A percentile compares a stretch with the other conserved stretches of the same genome.
Conservation (phyloP, 148 eudicot genomes). For the Vaccinium myrtillus region DNA sequence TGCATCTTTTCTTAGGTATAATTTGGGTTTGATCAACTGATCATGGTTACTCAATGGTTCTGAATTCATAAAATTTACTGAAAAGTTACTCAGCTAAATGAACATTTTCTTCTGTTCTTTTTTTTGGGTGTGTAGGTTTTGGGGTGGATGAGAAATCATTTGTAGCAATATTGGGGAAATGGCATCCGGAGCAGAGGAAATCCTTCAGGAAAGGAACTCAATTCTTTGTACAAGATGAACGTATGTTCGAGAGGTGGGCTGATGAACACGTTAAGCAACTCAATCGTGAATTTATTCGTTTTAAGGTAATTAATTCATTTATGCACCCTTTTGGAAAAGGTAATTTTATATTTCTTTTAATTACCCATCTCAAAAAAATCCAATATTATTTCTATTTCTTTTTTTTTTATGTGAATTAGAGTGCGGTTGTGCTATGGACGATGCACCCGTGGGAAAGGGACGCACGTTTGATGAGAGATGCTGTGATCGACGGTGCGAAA, state of each 20-base stretch:
- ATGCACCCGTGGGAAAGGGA: conserved; percentile 47
- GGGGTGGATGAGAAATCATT: conserved; percentile 5
- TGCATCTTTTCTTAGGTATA: neutral
- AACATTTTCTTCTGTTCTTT: neutral
- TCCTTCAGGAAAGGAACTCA: neutral
- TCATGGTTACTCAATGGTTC: neutral
- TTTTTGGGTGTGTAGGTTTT: neutral
- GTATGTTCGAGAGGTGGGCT: neutral
- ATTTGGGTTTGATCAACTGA: neutral
- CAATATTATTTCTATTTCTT: too few species aligned
- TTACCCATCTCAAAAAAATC: too few species aligned
- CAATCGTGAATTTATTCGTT: conserved; percentile 17
- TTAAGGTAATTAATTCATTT: neutral
- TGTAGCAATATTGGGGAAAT: neutral
- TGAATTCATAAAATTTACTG: neutral
- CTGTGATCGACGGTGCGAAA: conserved; percentile 49
- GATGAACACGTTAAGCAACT: neutral
- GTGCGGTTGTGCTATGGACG: conserved; percentile 8
- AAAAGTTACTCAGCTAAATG: neutral
- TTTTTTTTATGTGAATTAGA: neutral
- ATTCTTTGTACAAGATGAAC: neutral
- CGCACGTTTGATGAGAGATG: conserved; percentile 67
- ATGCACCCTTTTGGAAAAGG: neutral
- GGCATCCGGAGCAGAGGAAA: conserved; percentile 6
- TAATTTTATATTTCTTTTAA: too few species aligned